A percentile compares a stretch with the other conserved stretches of the same genome.
These are phyloP conservation scores for Ceratobasidium sp. DNA, from an alignment of 1,284 basidiomycete genomes.

Conservation along the genomic window DNA sequence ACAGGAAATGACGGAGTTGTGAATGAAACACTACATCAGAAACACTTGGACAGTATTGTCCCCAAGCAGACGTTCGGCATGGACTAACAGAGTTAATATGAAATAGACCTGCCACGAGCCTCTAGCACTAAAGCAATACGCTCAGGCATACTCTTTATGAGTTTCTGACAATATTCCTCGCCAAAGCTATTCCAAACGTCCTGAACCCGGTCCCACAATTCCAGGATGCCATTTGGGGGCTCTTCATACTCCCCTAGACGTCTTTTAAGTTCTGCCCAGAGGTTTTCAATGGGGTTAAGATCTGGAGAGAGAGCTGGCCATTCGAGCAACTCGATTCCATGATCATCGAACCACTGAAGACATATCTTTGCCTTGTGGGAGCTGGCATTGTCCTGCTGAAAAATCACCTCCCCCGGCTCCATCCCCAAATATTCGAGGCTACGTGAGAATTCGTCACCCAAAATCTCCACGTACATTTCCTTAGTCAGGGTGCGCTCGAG, in stretches of 20 bases:
- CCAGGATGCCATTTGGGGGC: constrained; percentile 10
- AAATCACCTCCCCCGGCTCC: constrained; percentile 16
- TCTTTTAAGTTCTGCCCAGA: constrained; percentile 34
- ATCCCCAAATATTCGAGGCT: constrained; percentile 30
- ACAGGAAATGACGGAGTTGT: neutral
- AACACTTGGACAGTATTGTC: neutral
- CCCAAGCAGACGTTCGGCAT: neutral
- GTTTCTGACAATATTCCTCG: constrained; percentile 1
- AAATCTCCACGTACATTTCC: neutral
- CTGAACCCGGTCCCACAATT: constrained; percentile 26
- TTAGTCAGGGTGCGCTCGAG: neutral
- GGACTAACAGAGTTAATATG: neutral
- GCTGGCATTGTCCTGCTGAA: constrained; percentile 40
- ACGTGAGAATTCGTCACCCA: neutral
- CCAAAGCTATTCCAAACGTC: constrained; percentile 8
- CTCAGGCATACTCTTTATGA: constrained; percentile 36
- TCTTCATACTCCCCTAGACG: constrained; percentile 9
- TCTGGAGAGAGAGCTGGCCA: constrained; percentile 40
- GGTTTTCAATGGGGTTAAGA: constrained; percentile 39
- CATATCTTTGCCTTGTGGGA: constrained; percentile 29
- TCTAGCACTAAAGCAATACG: constrained; percentile 10
- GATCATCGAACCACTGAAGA: constrained; percentile 31
- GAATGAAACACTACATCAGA: neutral
- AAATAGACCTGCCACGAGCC: neutral
- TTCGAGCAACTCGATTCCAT: constrained; percentile 29